Evolutionary conservation across 2,329 filamentous ascomycete genomes (phyloP), one percentile per base, ranked within the genome.

Genomic region (Aspergillus neotritici): DNA sequence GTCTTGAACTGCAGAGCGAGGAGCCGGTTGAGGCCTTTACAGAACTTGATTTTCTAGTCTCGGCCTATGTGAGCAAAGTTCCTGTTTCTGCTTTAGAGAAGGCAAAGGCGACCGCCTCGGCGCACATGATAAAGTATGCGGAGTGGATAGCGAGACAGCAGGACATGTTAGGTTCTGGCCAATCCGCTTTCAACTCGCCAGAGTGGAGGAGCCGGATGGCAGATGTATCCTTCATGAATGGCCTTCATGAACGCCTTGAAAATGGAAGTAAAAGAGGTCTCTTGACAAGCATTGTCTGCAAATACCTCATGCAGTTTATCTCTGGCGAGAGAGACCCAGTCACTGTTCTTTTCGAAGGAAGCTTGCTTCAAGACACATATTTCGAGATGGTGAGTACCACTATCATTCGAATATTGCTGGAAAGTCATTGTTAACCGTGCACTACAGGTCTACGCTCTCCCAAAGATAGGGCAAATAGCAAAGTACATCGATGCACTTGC

Each of bases 61-160:
- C n/a, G 12, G 9, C 17, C 11, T 37, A 37, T 11, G n/a, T 37
- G 10, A 21, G 12, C 17, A 17, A 11, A 14, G 35, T 37, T 2
- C 17, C 15, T 9, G 17, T 4, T 12, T 37, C 21, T 15, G 10
- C 15, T 13, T 6, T 13, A 14, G 35, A 37, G 2, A 25, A 25
- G 5, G 8, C 15, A 3, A 37, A 37, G 13, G 5, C 7, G 5
- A 14, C 11, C 21, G n/a, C 9, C 5, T 25, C 31, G 11, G 15
- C 31, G n/a, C 40, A 41, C 16, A n/a, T 35, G 13, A n/a, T 7
- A 16, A 35, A 25, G 21, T 41, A 41, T 29, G 11, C 29, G 4
- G 32, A 41, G 10, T 41, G 40, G 40, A 36, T 41, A 28, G 33
- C 30, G 4, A 21, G 29, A 12, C 40, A 35, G 21, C 31, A 30